Evolutionary conservation across 1,284 basidiomycete species (phyloP), one percentile per base, ranked within the genome.

Genomic region (Irpex sp.): DNA sequence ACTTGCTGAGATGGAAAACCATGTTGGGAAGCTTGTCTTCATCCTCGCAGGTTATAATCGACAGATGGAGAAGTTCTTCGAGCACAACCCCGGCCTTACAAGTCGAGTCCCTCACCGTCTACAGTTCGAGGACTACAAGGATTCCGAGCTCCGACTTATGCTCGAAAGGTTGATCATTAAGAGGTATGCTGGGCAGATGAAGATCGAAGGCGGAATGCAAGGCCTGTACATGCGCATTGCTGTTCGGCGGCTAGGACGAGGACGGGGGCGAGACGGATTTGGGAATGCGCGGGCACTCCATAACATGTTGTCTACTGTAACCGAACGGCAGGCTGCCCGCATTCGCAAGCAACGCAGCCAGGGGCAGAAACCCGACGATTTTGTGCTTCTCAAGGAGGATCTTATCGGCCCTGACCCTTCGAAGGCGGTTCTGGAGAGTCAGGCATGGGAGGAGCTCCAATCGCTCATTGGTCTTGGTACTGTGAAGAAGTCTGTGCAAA

Each of bases 51-150:
- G 87, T 0, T 89, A 89, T 70, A 82, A 77, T 72, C 85, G 82
- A 62, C 77, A 90, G 72, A 89, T 90, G 88, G 87, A 90, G 66
- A 84, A 79, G 62, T 90, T 90, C 74, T 89, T 90, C 65, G 85
- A 88, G 63, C 87, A 89, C 68, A 90, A 90, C 65, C 87, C 88
- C 4, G 87, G 87, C 3, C 64, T 90, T 5, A 72, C 74, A 0
- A 89, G 87, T 72, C 85, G 88, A 4, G 85, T 90, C 2, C 87
- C 87, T 0, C 79, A 85, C 66, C 74, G 74, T 17, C 75, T 90
- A 55, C 76, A 81, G n/a, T 90, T 89, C 66, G 74, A 75, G 8
- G 87, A 89, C 68, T 90, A 90, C 69, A 77, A 72, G 1, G 84
- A 89, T 55, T 68, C 73, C 2, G 84, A 89, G 64, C 73, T 89